phyloP scores from a whole-genome alignment of 495 filamentous ascomycete genomes.

The Acidomyces sp. region DNA sequence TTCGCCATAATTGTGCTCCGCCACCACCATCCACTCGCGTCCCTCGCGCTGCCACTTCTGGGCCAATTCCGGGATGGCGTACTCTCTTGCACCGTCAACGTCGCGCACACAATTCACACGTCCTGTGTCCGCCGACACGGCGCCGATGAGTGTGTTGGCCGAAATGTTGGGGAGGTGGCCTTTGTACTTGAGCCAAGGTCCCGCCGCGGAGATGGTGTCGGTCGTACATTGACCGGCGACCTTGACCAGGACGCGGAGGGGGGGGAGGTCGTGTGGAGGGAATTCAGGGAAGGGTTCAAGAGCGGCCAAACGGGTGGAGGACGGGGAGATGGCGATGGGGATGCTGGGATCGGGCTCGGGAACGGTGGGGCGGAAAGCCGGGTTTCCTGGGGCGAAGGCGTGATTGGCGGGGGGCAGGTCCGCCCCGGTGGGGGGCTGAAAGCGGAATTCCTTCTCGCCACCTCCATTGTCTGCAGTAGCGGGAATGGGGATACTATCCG shows the following conservation, averaged over 20 bases:
- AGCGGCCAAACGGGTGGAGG: conserved; percentile 73
- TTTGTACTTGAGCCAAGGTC: conserved; percentile 98
- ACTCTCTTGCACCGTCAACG: conserved; percentile 46
- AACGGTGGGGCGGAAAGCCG: conserved; percentile 56
- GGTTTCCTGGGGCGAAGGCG: conserved; percentile 75
- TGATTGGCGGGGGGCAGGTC: conserved; percentile 59
- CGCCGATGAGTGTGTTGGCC: conserved; percentile 90
- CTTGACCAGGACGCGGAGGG: conserved; percentile 76
- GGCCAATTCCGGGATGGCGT: conserved; percentile 72
- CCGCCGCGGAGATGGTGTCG: conserved; percentile 94
- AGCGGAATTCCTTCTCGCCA: conserved; percentile 71
- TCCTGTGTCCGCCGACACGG: conserved; percentile 78
- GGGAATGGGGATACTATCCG: conserved; percentile 70
- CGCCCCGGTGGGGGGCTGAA: conserved; percentile 64
- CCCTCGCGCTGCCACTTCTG: conserved; percentile 61
- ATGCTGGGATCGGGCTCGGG: conserved; percentile 53
- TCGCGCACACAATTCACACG: conserved; percentile 91
- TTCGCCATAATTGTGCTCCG: conserved; percentile 97
- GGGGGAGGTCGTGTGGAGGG: conserved; percentile 57
- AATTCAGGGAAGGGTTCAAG: conserved; percentile 87
- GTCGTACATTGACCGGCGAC: conserved; percentile 96
- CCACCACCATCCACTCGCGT: conserved; percentile 78
- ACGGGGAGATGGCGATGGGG: conserved; percentile 63
- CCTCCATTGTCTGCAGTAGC: too few relatives aligned
- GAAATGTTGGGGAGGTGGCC: conserved; percentile 95